A percentile compares a stretch with the other conserved stretches of the same genome.
These are phyloP conservation scores for Ceratocystis colombiana DNA, from an alignment of 2,329 filamentous ascomycete species.

Conservation along the genomic window DNA sequence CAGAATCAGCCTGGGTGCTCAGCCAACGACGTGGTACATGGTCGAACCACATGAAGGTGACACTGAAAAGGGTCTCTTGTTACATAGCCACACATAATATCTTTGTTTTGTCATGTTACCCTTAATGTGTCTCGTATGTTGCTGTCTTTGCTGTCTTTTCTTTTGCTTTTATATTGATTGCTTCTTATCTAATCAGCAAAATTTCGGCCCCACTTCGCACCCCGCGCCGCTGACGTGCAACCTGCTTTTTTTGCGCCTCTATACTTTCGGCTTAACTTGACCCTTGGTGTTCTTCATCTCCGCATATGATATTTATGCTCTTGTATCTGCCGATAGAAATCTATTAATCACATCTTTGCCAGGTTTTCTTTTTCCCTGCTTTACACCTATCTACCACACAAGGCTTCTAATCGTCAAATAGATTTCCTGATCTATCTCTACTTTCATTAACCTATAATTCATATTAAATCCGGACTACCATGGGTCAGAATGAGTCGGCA, in stretches of 20 bases:
- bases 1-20: too few species aligned
- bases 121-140: background rate
- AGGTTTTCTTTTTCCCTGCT: too few species aligned
- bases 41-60: too few species aligned
- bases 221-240: background rate
- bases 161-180: background rate
- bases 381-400: too few species aligned
- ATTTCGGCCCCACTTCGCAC: slow-evolving; percentile 10
- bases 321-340: too few species aligned
- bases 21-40: too few species aligned
- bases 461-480: slow-evolving; percentile 34
- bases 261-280: background rate
- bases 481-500: slow-evolving; percentile 77
- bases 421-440: too few species aligned
- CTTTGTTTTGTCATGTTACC: background rate
- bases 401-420: too few species aligned
- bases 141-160: background rate
- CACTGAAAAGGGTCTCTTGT: too few species aligned
- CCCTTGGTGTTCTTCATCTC: background rate
- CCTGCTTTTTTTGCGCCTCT: background rate
- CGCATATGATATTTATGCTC: background rate
- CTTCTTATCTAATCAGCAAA: slow-evolving; percentile 15
- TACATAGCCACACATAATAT: background rate
- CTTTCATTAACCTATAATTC: background rate
- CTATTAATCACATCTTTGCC: too few species aligned